Evolutionary conservation across 768 basidiomycete genomes (phyloP).

Genomic region (Hydnomerulius pinastri): DNA sequence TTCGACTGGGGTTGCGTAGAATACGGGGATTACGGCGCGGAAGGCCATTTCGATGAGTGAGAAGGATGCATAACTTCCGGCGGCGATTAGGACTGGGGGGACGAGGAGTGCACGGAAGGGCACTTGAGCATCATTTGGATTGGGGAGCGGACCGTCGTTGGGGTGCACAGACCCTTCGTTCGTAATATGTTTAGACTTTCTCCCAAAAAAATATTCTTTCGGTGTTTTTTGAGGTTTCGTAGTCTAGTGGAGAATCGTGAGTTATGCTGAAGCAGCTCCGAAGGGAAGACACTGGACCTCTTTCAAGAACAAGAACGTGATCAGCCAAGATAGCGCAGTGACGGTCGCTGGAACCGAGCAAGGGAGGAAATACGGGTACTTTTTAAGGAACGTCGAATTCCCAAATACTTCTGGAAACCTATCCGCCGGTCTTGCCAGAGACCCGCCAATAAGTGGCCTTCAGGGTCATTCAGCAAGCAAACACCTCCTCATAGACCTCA

Average conservation of each 20-base stretch:
- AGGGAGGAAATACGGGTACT: constrained; percentile 75
- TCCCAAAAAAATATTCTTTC: constrained; percentile 19
- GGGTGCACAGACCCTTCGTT: background rate
- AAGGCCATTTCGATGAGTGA: constrained; percentile 66
- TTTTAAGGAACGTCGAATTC: constrained; percentile 52
- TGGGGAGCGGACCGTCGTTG: background rate
- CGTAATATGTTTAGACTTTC: background rate
- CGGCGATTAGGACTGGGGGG: constrained; percentile 55
- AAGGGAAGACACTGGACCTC: constrained; percentile 41
- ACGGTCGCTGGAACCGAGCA: constrained; percentile 64
- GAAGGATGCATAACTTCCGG: constrained; percentile 59
- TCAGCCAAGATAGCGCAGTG: constrained; percentile 49
- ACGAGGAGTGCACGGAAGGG: constrained; percentile 51
- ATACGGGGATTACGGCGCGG: constrained; percentile 44
- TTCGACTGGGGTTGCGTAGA: constrained; percentile 31
- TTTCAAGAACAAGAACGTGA: constrained; percentile 52
- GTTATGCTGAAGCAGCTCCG: background rate
- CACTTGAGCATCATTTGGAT: constrained; percentile 28
- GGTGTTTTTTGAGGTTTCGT: constrained; percentile 13
- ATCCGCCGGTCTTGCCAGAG: constrained; percentile 62
- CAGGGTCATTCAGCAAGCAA: constrained; percentile 2
- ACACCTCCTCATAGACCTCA: background rate
- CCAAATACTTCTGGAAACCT: constrained; percentile 66
- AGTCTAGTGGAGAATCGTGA: constrained; percentile 15
- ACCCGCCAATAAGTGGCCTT: constrained; percentile 71